These are phyloP conservation scores for Claviceps sp. DNA, from an alignment of 2,329 filamentous ascomycete species.

Conservation along the genomic window DNA sequence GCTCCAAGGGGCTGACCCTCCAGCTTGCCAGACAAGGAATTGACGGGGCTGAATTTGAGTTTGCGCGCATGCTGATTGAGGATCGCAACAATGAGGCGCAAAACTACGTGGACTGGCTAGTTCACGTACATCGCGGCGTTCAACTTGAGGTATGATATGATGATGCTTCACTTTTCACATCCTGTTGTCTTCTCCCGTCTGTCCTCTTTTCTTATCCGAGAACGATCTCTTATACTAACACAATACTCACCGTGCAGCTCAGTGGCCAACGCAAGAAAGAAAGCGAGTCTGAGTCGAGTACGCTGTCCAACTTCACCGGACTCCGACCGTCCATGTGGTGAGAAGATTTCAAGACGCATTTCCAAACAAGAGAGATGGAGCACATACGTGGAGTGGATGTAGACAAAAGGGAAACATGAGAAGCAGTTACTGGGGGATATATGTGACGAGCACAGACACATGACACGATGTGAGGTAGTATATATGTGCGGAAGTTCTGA, in stretches of 20 bases:
- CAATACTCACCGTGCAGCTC: constrained; percentile 29
- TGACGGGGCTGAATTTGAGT: constrained; percentile 93
- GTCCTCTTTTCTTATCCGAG: background rate
- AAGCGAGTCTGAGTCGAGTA: constrained; percentile 35
- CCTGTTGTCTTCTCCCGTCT: background rate
- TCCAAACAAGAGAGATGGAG: no score
- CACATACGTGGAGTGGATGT: no score
- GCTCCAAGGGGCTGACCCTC: constrained; percentile 76
- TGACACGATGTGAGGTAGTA: background rate
- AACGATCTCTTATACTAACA: constrained; percentile 1
- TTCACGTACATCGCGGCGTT: constrained; percentile 85
- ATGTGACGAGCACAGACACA: background rate
- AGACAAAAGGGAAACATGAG: no score
- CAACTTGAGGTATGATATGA: constrained; percentile 60
- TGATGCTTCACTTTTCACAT: background rate
- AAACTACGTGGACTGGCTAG: constrained; percentile 97
- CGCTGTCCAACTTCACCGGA: constrained; percentile 42
- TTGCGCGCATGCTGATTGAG: constrained; percentile 79
- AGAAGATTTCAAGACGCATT: background rate
- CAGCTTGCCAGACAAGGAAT: constrained; percentile 86
- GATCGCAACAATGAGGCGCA: constrained; percentile 96
- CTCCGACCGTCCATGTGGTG: constrained; percentile 17
- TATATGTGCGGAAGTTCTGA: no score
- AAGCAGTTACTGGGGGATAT: background rate
- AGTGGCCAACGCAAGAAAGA: constrained; percentile 61